Evolutionary conservation across 2,329 filamentous ascomycete species (phyloP), one percentile per base, ranked within the genome.

Genomic region (Colletotrichum salicis): DNA sequence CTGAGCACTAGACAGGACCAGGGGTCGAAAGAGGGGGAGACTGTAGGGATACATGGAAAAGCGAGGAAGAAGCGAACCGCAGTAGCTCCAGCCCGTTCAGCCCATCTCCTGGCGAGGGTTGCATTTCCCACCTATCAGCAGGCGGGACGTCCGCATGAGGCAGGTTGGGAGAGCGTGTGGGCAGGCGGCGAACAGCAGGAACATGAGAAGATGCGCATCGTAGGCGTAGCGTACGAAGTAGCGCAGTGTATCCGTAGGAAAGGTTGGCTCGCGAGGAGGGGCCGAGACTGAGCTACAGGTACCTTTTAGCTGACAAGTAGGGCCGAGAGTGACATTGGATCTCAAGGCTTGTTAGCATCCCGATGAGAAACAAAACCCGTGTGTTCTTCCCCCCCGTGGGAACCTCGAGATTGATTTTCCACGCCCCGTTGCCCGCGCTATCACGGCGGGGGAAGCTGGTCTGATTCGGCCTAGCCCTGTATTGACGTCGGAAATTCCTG

Each of bases 51-150:
- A 48, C 41, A 72, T 48, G 52, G 60, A 64, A 45, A 55, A 29
- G 37, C 35, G 61, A 54, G 70, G 48, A 59, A 48, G 41, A 48
- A 48, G 41, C 59, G 27, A 48, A 65, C 45, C 27, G 67, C 56
- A 60, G 41, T 66, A 55, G 64, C 56, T 59, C 70, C 48, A 59
- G 58, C 45, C 59, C 10, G 11, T 70, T 66, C 67, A 52, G 66
- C 60, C 67, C 70, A 64, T 74, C 24, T 66, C 64, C 37, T 58
- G 58, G 52, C 45, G 52, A 48, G 19, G 41, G 70, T 64, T 61
- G 60, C 70, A 72, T 33, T 70, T 75, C 73, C 74, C 76, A 75
- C 77, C 78, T 79, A 79, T 79, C 76, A 77, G 66, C 74, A 61
- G 45, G 51, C 64, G 68, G 31, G 72, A 67, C 67, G 73, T 72